phyloP scores from a whole-genome alignment of 176 grass and related monocot genomes.

The bread wheat (Triticum aestivum) region DNA sequence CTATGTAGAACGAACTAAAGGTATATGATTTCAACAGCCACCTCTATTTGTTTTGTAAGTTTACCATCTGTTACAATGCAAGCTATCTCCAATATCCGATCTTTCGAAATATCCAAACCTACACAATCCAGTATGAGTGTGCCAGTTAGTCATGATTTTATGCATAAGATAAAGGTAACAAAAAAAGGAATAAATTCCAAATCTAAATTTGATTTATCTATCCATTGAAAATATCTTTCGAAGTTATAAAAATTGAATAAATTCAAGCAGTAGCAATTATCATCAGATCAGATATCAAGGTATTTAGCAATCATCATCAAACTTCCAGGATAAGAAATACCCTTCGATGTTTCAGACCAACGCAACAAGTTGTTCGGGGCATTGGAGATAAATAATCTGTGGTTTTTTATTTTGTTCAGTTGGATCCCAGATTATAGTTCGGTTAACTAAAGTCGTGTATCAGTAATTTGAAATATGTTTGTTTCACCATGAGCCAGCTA shows the following conservation, averaged over 20 bases:
- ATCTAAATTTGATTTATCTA: neutral
- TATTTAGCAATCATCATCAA: neutral
- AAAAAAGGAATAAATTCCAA: neutral
- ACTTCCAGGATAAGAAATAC: neutral
- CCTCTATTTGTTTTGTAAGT: conserved; percentile 82
- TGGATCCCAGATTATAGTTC: neutral
- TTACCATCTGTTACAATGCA: conserved; percentile 88
- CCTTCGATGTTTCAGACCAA: neutral
- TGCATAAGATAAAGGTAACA: neutral
- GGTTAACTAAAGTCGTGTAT: neutral
- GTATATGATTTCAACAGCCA: conserved; percentile 19
- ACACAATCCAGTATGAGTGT: conserved; percentile 23
- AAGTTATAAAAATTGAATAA: neutral
- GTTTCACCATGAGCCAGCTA: neutral
- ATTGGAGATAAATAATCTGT: neutral
- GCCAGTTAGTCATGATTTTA: conserved; percentile 20
- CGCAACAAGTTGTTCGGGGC: neutral
- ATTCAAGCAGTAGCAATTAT: neutral
- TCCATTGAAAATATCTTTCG: neutral
- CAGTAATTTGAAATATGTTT: neutral
- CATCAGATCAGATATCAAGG: neutral
- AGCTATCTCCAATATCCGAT: conserved; percentile 91
- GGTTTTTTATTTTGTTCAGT: neutral
- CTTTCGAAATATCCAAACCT: conserved; percentile 84
- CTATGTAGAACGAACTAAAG: conserved; percentile 24